Evolutionary conservation across 2,329 filamentous ascomycete species (phyloP).

Genomic region (Xylariaceae sp.): DNA sequence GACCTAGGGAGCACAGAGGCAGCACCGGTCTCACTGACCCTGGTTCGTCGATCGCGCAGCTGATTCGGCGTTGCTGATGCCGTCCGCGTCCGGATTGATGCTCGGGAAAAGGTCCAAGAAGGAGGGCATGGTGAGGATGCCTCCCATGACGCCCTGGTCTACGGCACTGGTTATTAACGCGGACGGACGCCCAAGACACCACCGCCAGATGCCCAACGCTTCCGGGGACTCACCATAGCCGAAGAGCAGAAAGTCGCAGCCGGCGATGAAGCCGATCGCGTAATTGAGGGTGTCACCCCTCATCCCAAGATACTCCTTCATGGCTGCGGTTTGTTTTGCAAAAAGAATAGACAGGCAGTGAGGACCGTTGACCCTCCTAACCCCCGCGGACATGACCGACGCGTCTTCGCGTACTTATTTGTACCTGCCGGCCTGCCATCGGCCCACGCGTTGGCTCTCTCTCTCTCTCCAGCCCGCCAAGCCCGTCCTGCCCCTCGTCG

Average conservation of each 20-base stretch:
- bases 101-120: conserved; percentile 1
- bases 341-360: too few relatives aligned
- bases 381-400: too few relatives aligned
- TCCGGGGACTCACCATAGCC: conserved; percentile 2
- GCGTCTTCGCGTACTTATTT: too few relatives aligned
- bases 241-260: conserved; percentile 2
- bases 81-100: background rate
- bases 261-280: conserved; percentile 1
- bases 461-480: too few relatives aligned
- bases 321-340: conserved; percentile 1
- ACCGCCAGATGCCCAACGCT: conserved; percentile 30
- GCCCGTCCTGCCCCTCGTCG: too few relatives aligned
- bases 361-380: too few relatives aligned
- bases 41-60: conserved; percentile 1
- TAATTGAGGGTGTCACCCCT: conserved; percentile 2
- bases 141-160: conserved; percentile 3
- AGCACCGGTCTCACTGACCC: background rate
- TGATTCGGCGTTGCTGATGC: background rate
- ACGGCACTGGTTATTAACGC: conserved; percentile 3
- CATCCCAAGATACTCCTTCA: conserved; percentile 1
- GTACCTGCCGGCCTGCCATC: too few relatives aligned
- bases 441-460: too few relatives aligned
- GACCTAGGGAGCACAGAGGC: too few relatives aligned
- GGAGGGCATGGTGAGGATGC: conserved; percentile 1
- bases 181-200: background rate